phyloP scores from a whole-genome alignment of 495 filamentous ascomycete genomes.

The Rusavskia elegans region DNA sequence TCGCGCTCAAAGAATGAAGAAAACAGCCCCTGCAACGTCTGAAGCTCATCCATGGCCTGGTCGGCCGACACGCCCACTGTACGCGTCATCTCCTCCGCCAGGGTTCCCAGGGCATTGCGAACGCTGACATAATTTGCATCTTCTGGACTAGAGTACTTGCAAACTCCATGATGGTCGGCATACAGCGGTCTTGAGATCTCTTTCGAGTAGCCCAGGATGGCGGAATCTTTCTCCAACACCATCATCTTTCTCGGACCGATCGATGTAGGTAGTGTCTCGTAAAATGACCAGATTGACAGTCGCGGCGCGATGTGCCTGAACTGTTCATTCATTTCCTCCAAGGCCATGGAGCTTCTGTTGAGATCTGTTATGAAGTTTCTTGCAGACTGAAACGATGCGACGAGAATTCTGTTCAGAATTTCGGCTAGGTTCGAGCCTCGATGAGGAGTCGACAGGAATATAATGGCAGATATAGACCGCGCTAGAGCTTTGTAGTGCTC shows the following conservation, averaged over 20 bases:
- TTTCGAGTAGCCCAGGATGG: constrained; percentile 25
- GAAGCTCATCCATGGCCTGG: no score
- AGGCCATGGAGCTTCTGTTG: constrained; percentile 17
- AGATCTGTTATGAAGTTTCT: constrained; percentile 23
- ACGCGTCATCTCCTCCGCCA: no score
- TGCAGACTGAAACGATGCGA: constrained; percentile 11
- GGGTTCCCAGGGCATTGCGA: constrained; percentile 21
- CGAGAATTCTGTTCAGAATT: constrained; percentile 18
- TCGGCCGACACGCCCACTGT: no score
- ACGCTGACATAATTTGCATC: constrained; percentile 28
- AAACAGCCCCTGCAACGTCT: no score
- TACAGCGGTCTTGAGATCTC: constrained; percentile 24
- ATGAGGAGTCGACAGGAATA: constrained; percentile 33
- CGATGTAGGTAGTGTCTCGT: constrained; percentile 25
- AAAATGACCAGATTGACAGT: constrained; percentile 29
- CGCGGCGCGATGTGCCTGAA: constrained; percentile 25
- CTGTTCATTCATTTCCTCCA: constrained; percentile 35
- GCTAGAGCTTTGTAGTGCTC: no score
- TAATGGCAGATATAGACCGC: no score
- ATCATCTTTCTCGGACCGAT: no score
- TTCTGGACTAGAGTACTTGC: constrained; percentile 25
- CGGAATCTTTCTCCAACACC: constrained; percentile 17
- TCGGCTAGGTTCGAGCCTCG: constrained; percentile 27
- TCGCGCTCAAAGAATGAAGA: no score
- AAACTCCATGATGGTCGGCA: constrained; percentile 31